These are phyloP conservation scores for Schwanniomyces vanrijiae DNA, from an alignment of 805 yeast species.

Conservation along the genomic window DNA sequence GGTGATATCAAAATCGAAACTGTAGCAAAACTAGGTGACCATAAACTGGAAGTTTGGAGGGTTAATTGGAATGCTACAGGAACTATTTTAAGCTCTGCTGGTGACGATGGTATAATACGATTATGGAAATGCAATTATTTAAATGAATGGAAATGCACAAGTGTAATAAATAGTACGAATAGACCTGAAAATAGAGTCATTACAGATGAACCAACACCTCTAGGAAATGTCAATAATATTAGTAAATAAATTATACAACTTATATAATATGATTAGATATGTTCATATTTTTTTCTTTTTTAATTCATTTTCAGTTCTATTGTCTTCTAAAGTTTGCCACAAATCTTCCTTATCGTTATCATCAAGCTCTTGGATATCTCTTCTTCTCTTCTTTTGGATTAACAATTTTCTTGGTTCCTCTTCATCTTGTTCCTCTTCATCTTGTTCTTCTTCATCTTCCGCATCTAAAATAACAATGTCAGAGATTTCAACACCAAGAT, in stretches of 20 bases:
- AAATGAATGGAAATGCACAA: constrained; percentile 88
- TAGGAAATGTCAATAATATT: constrained; percentile 1
- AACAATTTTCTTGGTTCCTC: constrained; percentile 7
- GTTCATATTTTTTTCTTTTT: constrained; percentile 27
- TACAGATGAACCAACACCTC: constrained; percentile 10
- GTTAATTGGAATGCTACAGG: constrained; percentile 96
- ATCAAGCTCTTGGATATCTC: constrained; percentile 13
- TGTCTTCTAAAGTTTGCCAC: constrained; percentile 38
- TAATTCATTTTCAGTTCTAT: constrained; percentile 26
- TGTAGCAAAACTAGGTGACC: constrained; percentile 70
- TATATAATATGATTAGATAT: not conserved
- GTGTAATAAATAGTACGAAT: constrained; percentile 48
- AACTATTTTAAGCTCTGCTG: constrained; percentile 87
- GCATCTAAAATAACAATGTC: constrained; percentile 51
- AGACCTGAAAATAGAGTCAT: constrained; percentile 20
- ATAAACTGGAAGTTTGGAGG: constrained; percentile 90
- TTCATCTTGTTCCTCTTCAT: constrained; percentile 8
- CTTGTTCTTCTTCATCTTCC: constrained; percentile 38
- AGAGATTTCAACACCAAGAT: constrained; percentile 69
- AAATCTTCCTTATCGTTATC: constrained; percentile 37
- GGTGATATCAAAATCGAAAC: constrained; percentile 50
- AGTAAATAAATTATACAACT: constrained; percentile 1
- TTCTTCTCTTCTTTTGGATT: constrained; percentile 21
- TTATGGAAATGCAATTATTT: constrained; percentile 89
- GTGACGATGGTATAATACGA: constrained; percentile 91